Conservation (phyloP, 2,329 filamentous ascomycete genomes). For the Cladosporium velox region DNA sequence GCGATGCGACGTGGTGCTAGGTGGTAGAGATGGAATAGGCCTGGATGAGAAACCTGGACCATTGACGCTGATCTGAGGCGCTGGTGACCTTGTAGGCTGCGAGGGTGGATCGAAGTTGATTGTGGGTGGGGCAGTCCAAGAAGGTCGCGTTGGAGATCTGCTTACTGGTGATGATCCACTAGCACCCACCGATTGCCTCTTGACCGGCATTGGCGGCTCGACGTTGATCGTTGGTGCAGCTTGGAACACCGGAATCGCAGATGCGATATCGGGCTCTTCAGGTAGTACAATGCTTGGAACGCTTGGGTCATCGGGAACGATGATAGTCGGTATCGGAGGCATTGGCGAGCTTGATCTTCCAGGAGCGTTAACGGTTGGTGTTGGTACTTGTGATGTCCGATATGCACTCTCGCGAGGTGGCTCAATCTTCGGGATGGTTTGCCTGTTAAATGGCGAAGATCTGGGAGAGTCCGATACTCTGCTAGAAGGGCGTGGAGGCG, state of each 20-base stretch:
- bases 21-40: conserved; percentile 22
- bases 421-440: conserved; percentile 31
- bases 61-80: conserved; percentile 28
- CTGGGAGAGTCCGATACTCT: conserved; percentile 13
- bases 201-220: conserved; percentile 24
- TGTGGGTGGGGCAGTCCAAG: background rate
- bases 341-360: conserved; percentile 22
- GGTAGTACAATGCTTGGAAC: conserved; percentile 25
- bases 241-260: conserved; percentile 11
- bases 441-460: conserved; percentile 15
- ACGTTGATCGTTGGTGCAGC: conserved; percentile 28
- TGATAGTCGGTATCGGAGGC: conserved; percentile 29
- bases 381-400: background rate
- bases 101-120: conserved; percentile 23
- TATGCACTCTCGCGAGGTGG: conserved; percentile 15
- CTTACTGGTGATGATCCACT: background rate
- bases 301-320: conserved; percentile 14
- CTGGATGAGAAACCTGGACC: conserved; percentile 21
- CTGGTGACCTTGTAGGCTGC: conserved; percentile 7
- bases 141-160: background rate
- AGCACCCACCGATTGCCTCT: conserved; percentile 1
- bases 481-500: background rate
- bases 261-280: conserved; percentile 29
- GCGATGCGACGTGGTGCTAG: conserved; percentile 32
- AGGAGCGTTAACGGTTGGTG: background rate